A percentile compares a stretch with the other conserved stretches of the same genome.
phyloP scores from a whole-genome alignment of 2,329 filamentous ascomycete species.

The Fusarium udum region DNA sequence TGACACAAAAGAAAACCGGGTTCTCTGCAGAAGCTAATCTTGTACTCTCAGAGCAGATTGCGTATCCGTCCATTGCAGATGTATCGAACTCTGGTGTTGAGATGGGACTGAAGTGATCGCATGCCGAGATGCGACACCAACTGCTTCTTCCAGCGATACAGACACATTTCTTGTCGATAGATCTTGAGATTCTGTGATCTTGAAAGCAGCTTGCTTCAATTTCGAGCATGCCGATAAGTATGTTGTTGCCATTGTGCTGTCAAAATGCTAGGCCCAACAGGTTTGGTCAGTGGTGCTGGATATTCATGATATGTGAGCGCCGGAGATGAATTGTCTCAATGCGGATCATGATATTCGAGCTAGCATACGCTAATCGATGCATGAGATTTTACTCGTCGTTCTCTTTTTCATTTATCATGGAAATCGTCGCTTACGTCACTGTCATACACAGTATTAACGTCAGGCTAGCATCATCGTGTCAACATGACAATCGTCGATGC shows the following conservation, averaged over 20 bases:
- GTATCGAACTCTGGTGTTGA: not conserved
- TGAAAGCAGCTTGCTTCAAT: no score
- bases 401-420: not conserved
- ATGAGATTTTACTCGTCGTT: not conserved
- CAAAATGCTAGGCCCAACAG: not conserved
- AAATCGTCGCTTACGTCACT: not conserved
- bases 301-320: not conserved
- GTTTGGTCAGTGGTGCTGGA: not conserved
- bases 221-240: no score
- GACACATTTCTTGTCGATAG: no score
- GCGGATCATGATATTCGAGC: not conserved
- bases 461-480: not conserved
- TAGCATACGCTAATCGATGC: not conserved
- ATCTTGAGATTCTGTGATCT: no score
- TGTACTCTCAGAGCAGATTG: not conserved
- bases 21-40: not conserved
- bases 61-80: not conserved
- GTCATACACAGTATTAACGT: no score
- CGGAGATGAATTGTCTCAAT: not conserved
- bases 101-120: not conserved
- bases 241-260: no score
- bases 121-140: not conserved
- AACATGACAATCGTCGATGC: not conserved
- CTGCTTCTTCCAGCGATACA: not conserved
- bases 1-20: not conserved